These are phyloP conservation scores for Aspergillus ustus DNA, from an alignment of 2,329 filamentous ascomycete species.

Conservation along the genomic window DNA sequence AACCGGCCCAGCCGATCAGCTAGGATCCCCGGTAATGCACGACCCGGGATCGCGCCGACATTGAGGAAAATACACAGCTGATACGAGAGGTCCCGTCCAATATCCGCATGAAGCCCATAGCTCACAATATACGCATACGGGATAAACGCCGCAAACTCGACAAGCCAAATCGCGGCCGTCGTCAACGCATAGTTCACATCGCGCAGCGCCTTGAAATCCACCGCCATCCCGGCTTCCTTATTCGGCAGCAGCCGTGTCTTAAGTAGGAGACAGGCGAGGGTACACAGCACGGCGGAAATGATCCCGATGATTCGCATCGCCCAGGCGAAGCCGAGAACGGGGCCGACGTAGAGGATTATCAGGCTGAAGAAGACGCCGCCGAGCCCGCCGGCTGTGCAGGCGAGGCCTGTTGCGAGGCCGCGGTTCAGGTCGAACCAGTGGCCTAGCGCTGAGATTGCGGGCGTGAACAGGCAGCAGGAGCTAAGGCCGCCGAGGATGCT, in stretches of 20 bases:
- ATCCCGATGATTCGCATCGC: conserved; percentile 37
- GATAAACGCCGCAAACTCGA: conserved; percentile 41
- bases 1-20: conserved; percentile 40
- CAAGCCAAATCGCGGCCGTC: conserved; percentile 35
- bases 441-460: conserved; percentile 34
- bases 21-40: conserved; percentile 36
- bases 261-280: conserved; percentile 24
- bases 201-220: conserved; percentile 28
- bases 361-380: conserved; percentile 42
- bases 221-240: conserved; percentile 16
- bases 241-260: conserved; percentile 30
- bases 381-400: conserved; percentile 39
- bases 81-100: conserved; percentile 30
- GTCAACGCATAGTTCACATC: conserved; percentile 30
- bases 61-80: conserved; percentile 38
- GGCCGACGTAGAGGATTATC: conserved; percentile 34
- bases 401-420: conserved; percentile 40
- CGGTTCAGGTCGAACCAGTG: conserved; percentile 42
- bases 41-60: conserved; percentile 35
- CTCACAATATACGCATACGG: conserved; percentile 40
- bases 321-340: conserved; percentile 38
- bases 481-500: conserved; percentile 39
- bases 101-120: conserved; percentile 32
- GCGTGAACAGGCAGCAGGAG: conserved; percentile 36
- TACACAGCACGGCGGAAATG: conserved; percentile 26